Percentiles rank a stretch among this genome's conserved stretches.
Conservation (phyloP, 148 eudicot species). For the Rhododendron ferrugineum region DNA sequence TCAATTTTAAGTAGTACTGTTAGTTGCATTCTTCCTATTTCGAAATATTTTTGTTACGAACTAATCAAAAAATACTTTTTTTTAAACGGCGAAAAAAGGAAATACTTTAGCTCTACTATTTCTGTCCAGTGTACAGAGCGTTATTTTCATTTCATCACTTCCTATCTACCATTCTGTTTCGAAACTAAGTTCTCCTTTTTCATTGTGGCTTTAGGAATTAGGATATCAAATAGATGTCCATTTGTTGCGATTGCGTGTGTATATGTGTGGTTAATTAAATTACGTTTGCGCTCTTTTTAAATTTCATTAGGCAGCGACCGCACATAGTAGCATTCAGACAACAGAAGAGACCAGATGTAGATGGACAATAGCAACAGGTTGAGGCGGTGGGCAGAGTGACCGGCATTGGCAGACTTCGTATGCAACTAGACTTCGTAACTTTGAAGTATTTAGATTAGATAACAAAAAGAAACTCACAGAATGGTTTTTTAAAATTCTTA, state of each 20-base stretch:
- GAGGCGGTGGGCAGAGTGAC: too few species aligned
- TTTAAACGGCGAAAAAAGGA: too few species aligned
- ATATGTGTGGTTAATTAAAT: not conserved
- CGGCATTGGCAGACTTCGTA: not conserved
- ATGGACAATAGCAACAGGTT: not conserved
- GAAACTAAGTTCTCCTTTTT: too few species aligned
- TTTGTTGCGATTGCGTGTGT: not conserved
- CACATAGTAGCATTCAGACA: not conserved
- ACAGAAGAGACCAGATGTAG: not conserved
- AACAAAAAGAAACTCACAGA: too few species aligned
- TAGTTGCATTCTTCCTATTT: not conserved
- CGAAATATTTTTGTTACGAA: too few species aligned
- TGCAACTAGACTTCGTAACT: not conserved
- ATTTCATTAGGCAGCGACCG: not conserved
- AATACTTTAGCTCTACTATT: too few species aligned
- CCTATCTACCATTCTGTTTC: too few species aligned
- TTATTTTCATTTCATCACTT: too few species aligned
- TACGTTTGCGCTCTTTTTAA: not conserved
- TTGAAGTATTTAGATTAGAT: not conserved
- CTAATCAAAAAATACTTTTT: too few species aligned
- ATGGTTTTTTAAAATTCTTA: not conserved
- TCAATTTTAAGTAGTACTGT: not conserved
- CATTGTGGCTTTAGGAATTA: too few species aligned
- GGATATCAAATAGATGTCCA: not conserved
- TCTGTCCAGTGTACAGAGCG: too few species aligned